Conservation (phyloP, 139 green algal genomes). For the Chlamydomonas sp. region DNA sequence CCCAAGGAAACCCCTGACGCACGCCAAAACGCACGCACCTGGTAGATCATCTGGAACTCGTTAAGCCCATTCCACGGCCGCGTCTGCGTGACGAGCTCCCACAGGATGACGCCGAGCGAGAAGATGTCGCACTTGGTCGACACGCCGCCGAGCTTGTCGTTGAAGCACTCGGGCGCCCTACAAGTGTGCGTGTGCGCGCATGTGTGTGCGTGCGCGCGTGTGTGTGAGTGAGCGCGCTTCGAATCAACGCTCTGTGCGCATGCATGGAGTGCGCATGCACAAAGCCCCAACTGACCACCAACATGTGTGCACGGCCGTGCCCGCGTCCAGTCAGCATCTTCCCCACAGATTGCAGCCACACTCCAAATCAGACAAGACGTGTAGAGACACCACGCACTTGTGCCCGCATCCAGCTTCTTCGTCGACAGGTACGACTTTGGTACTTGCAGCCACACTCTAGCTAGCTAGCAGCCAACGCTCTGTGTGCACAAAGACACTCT, state of each 20-base stretch:
- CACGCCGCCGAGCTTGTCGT: conserved; percentile 28
- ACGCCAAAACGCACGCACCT: conserved; percentile 2
- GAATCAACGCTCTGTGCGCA: too few relatives aligned
- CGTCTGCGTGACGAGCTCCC: conserved; percentile 15
- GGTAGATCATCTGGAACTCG: conserved; percentile 20
- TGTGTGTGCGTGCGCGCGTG: neutral
- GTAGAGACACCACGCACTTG: too few relatives aligned
- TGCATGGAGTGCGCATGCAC: too few relatives aligned
- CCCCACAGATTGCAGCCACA: too few relatives aligned
- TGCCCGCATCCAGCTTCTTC: conserved; percentile 27
- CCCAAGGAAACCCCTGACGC: neutral
- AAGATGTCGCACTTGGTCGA: conserved; percentile 41
- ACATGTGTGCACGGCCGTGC: too few relatives aligned
- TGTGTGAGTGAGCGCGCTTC: too few relatives aligned
- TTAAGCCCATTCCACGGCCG: conserved; percentile 10
- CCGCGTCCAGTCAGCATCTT: too few relatives aligned
- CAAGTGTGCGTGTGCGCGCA: neutral
- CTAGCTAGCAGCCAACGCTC: too few relatives aligned
- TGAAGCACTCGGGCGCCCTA: conserved; percentile 34
- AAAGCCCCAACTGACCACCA: too few relatives aligned
- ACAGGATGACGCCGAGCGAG: conserved; percentile 28
- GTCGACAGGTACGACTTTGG: conserved; percentile 15
- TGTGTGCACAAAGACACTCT: too few relatives aligned
- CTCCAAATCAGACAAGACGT: too few relatives aligned
- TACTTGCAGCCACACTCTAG: conserved; percentile 23